A percentile compares a stretch with the other conserved stretches of the same genome.
These are phyloP conservation scores for Biscogniauxia mediterranea DNA, from an alignment of 2,329 filamentous ascomycete genomes.

Conservation along the genomic window DNA sequence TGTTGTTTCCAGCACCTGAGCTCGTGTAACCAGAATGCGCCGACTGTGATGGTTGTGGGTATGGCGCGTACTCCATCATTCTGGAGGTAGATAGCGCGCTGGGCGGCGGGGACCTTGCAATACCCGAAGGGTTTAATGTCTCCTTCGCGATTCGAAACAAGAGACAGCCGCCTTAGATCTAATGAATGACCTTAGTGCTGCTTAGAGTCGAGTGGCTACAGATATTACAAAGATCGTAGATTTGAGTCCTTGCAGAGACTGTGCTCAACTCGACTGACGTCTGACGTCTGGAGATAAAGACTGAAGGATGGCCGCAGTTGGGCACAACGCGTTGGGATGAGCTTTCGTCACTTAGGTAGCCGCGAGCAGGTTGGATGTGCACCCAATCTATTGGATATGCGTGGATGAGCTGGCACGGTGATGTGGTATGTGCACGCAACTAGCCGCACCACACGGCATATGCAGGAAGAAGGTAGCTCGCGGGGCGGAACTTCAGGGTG, in stretches of 20 bases:
- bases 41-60: constrained; percentile 67
- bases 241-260: constrained; percentile 24
- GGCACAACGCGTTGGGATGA: constrained; percentile 42
- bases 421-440: constrained; percentile 52
- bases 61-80: constrained; percentile 76
- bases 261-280: constrained; percentile 26
- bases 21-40: constrained; percentile 64
- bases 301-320: constrained; percentile 43
- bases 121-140: constrained; percentile 28
- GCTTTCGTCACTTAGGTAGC: constrained; percentile 44
- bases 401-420: constrained; percentile 61
- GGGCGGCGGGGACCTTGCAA: constrained; percentile 30
- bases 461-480: constrained; percentile 55
- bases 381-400: constrained; percentile 58
- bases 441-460: constrained; percentile 56
- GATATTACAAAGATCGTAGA: constrained; percentile 21
- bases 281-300: constrained; percentile 30
- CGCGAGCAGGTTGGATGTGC: constrained; percentile 45
- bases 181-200: constrained; percentile 11
- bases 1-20: constrained; percentile 53
- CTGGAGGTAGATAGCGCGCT: constrained; percentile 31
- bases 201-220: constrained; percentile 1
- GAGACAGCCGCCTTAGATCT: constrained; percentile 23
- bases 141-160: constrained; percentile 31
- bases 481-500: constrained; percentile 43